Evolutionary conservation across 306 rosid genomes (phyloP).

Genomic region (Aeschynomene evenia): DNA sequence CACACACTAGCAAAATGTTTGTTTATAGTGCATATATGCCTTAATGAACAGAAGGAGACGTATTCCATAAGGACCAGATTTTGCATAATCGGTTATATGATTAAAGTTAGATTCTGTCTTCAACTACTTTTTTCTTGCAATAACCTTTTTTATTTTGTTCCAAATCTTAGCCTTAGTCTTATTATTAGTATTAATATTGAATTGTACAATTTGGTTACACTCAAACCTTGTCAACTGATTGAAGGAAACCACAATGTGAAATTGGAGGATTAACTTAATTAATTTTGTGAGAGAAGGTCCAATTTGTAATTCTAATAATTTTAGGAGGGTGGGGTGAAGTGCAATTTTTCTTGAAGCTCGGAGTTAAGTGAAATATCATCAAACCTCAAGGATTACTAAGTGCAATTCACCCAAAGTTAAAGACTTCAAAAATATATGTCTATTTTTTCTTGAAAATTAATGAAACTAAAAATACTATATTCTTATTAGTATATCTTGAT

Average conservation of each 20-base stretch:
- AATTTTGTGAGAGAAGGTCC: no score
- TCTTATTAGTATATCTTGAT: no score
- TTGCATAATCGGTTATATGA: conserved; percentile 25
- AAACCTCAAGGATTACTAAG: no score
- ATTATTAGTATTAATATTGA: conserved; percentile 19
- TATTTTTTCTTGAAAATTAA: no score
- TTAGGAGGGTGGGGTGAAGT: no score
- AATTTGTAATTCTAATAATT: no score
- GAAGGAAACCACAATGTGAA: neutral
- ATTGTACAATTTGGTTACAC: conserved; percentile 22
- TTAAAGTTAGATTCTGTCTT: conserved; percentile 28
- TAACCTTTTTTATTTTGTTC: neutral
- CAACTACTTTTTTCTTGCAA: conserved; percentile 12
- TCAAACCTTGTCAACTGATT: conserved; percentile 4
- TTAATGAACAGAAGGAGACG: conserved; percentile 17
- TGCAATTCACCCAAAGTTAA: no score
- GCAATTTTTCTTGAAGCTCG: no score
- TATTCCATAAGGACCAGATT: conserved; percentile 23
- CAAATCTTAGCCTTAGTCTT: conserved; percentile 9
- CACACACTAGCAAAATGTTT: neutral
- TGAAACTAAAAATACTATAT: no score
- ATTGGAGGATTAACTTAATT: neutral
- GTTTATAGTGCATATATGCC: conserved; percentile 5
- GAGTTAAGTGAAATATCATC: no score
- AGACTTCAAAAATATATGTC: no score